Evolutionary conservation across 2,329 filamentous ascomycete genomes (phyloP), one percentile per base, ranked within the genome.

Genomic region (Delphinella strobiligena): DNA sequence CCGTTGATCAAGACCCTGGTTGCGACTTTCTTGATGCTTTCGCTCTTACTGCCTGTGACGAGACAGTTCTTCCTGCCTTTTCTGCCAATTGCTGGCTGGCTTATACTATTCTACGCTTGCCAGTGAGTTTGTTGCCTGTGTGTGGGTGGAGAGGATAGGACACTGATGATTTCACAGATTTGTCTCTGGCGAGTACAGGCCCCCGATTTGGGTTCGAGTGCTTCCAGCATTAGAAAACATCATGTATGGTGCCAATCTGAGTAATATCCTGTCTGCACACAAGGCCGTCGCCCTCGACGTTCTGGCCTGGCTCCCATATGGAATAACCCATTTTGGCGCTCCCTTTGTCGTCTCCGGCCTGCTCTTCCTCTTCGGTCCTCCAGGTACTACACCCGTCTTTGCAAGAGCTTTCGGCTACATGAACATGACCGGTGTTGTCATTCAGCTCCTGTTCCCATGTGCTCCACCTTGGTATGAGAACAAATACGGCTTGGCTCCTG

Each of bases 401-500:
- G 86, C 85, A 12, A 80, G 81, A 51, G 78, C 81, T 37, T 94
- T 95, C 52, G 89, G 89, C 43, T 95, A 89, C 71, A 82, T 95
- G 76, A 91, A 87, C 63, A 75, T 94, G 47, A 68, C 80, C 10
- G 89, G 87, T 38, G 89, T 95, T 41, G 75, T 80, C 22, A 88
- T 93, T 48, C 88, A 95, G 64, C 71, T 95, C 39, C 62, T 87
- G 46, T 93, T 95, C 63, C 89, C 89, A 1, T 95, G 89, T 68
- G 91, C 88, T 17, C 85, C 89, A 18, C 89, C 89, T 1, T 96
- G 89, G 89, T 96, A 95, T 56, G 89, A 95, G 69, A 93, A 91
- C 61, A 72, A 83, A 53, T 86, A 94, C 59, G 89, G 89, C 12
- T 68, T 95, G 37, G 85, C 85, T 19, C 88, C 89, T 2, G 89